A percentile compares a stretch with the other conserved stretches of the same genome.
phyloP scores from a whole-genome alignment of 2,329 filamentous ascomycete species.

The Pseudonectria buxi region DNA sequence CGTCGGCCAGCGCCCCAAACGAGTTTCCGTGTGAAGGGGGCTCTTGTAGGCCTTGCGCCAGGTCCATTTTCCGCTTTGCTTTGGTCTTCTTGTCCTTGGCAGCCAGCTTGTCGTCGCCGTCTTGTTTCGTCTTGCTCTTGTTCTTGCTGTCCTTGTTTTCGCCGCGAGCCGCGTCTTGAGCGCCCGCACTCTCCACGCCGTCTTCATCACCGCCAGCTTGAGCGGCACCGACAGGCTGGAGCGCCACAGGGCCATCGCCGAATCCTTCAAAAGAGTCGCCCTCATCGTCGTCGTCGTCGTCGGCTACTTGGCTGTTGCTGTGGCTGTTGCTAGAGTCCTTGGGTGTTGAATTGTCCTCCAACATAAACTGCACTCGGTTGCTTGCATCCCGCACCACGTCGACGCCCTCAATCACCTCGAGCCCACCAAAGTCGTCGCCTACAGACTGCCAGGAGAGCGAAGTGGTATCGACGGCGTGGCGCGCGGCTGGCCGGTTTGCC shows the following conservation, averaged over 20 bases:
- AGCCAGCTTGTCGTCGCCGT: constrained; percentile 14
- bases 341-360: constrained; percentile 23
- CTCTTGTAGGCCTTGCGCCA: constrained; percentile 28
- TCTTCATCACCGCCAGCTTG: constrained; percentile 25
- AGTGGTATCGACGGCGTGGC: constrained; percentile 35
- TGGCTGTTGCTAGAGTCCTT: constrained; percentile 2
- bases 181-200: constrained; percentile 23
- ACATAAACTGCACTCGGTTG: constrained; percentile 50
- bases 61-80: constrained; percentile 27
- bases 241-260: constrained; percentile 39
- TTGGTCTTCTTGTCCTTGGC: constrained; percentile 22
- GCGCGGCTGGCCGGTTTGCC: constrained; percentile 1
- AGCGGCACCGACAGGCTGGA: constrained; percentile 25
- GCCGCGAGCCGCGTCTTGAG: constrained; percentile 8
- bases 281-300: constrained; percentile 32
- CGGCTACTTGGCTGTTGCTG: constrained; percentile 25
- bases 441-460: constrained; percentile 62
- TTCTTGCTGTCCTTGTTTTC: constrained; percentile 8
- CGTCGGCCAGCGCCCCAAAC: constrained; percentile 51
- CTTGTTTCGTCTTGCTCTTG: constrained; percentile 25
- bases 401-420: constrained; percentile 89
- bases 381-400: constrained; percentile 65
- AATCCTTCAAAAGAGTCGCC: constrained; percentile 61
- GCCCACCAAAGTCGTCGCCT: constrained; percentile 85
- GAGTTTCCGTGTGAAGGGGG: constrained; percentile 37